phyloP scores from a whole-genome alignment of 805 yeast species.

The Candida saitoana region DNA sequence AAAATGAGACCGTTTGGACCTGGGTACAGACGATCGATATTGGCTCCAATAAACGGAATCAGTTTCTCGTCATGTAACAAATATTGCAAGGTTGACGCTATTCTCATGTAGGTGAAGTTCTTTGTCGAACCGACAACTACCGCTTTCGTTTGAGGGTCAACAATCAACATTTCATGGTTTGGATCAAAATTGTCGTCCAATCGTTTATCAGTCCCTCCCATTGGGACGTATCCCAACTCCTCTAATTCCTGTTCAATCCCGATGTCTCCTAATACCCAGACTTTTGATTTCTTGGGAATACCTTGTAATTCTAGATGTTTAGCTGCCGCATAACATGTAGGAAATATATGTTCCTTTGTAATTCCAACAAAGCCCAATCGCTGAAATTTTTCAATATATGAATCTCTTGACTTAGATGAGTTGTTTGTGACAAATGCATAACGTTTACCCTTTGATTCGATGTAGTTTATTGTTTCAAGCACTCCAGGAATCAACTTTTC shows the following conservation, averaged over 20 bases:
- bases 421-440: constrained; percentile 37
- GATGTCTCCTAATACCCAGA: constrained; percentile 39
- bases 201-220: constrained; percentile 31
- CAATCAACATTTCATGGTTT: constrained; percentile 21
- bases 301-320: constrained; percentile 19
- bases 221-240: constrained; percentile 29
- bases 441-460: constrained; percentile 21
- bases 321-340: constrained; percentile 38
- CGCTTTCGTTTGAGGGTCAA: constrained; percentile 37
- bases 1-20: constrained; percentile 33
- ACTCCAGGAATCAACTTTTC: constrained; percentile 32
- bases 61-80: constrained; percentile 26
- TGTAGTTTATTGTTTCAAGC: constrained; percentile 19
- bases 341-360: constrained; percentile 27
- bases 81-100: constrained; percentile 35
- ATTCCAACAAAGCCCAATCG: constrained; percentile 27
- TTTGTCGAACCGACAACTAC: constrained; percentile 40
- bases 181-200: constrained; percentile 24
- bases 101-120: constrained; percentile 32
- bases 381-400: constrained; percentile 29
- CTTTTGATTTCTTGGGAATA: constrained; percentile 26
- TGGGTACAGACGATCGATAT: constrained; percentile 40
- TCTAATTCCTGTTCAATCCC: constrained; percentile 35
- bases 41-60: constrained; percentile 37
- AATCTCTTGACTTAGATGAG: constrained; percentile 31